A percentile compares a stretch with the other conserved stretches of the same genome.
phyloP scores from a whole-genome alignment of 1,284 basidiomycete species.

The Ganoderma sp. region DNA sequence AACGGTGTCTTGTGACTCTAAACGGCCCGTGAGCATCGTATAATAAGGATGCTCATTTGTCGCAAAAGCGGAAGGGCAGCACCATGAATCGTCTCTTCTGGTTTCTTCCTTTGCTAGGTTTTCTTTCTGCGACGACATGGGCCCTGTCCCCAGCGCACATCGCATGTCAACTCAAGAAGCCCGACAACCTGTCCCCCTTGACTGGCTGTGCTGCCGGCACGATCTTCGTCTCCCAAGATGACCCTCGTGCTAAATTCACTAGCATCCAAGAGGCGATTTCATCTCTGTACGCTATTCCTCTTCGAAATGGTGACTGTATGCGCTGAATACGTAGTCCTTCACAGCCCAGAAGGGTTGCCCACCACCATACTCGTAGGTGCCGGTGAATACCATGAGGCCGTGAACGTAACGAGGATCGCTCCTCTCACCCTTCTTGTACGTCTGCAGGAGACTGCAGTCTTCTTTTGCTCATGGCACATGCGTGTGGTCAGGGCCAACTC shows the following conservation, averaged over 20 bases:
- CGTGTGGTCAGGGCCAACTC: slow-evolving; percentile 61
- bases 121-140: background rate
- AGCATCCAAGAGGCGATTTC: slow-evolving; percentile 58
- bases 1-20: slow-evolving; percentile 13
- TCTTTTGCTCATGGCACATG: background rate
- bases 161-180: slow-evolving; percentile 58
- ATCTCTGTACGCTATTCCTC: slow-evolving; percentile 51
- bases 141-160: slow-evolving; percentile 54
- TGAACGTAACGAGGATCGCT: slow-evolving; percentile 60
- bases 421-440: slow-evolving; percentile 62
- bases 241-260: slow-evolving; percentile 52
- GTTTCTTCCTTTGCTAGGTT: background rate
- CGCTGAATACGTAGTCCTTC: background rate
- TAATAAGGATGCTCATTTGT: slow-evolving; percentile 2
- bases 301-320: background rate
- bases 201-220: slow-evolving; percentile 61
- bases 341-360: slow-evolving; percentile 47
- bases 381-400: slow-evolving; percentile 66
- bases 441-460: background rate
- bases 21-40: slow-evolving; percentile 17
- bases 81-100: slow-evolving; percentile 1
- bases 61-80: background rate
- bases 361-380: slow-evolving; percentile 62
- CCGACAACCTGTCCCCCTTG: slow-evolving; percentile 47
- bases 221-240: slow-evolving; percentile 59